Evolutionary conservation across 768 basidiomycete genomes (phyloP), one percentile per base, ranked within the genome.

Genomic region (Pleurotus eryngii): DNA sequence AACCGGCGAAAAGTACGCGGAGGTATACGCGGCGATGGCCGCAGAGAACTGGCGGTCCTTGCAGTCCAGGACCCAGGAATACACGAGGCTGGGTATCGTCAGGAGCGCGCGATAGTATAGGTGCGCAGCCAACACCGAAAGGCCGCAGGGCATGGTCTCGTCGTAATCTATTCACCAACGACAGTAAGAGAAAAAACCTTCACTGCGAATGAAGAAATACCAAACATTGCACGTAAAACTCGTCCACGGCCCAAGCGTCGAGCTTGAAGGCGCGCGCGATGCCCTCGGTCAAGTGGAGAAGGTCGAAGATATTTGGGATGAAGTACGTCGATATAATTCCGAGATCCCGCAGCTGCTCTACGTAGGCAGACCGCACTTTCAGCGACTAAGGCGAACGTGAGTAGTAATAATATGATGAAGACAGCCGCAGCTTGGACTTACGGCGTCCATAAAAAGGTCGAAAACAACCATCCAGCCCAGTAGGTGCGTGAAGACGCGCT

Each of bases 401-500:
- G 18, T 57, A 18, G 42, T n/a, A 3, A 2, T 20, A 20, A 14
- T 12, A 14, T 7, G 8, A 24, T 30, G 17, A 15, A 8, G 38
- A 7, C 9, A 24, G 20, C 38, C 27, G 17, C 2, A 43, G 18
- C 42, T 43, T 43, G 42, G 42, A 77, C 91, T 60, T 68, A 95
- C 95, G 7, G 92, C 89, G 68, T 91, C 85, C 22, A 76, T 74
- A 70, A 97, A 97, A 17, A 89, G 75, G 64, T 95, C 92, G 60
- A 97, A 87, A 1, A 87, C 67, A n/a, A 92, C 73, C 87, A 95
- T 90, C 95, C 94, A 97, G 2, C 81, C 82, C 7, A 97, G 79
- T n/a, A 97, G 72, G 60, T 83, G 82, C 3, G 87, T 85, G 59
- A 90, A 84, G 1, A 81, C 66, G 49, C 74, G 76, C 77, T 78